Base-by-base conservation (phyloP, 352 stramenopile species). In the Globisporangium paddicum region DNA sequence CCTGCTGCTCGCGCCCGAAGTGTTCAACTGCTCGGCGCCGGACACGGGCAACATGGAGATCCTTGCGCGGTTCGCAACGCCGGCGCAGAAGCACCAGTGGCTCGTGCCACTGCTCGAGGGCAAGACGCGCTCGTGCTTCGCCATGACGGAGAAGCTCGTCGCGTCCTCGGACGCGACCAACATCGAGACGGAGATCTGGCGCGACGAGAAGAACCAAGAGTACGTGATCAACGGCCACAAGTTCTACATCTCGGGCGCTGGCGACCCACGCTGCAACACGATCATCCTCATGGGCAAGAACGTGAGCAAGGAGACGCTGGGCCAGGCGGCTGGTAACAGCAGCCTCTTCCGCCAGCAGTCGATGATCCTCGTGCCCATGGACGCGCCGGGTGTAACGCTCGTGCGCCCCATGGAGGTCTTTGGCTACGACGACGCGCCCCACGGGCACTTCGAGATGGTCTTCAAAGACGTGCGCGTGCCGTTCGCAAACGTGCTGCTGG, bases 21-120 rank as follows among this genome's bases (percentile, higher is more conserved):
- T 97, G 5, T 99, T 98, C 72, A 99, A 99, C 79, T 99, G 95
- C 76, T 91, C 82, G 46, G 96, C 96, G 8, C 96, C 96, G 0
- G 96, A 99, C 71, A 99, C 96, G 8, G 97, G 96, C 38, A 99
- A 99, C 79, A 99, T 99, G 97, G 96, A 99, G 73, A 96, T 99
- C 32, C 73, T 99, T n/a, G 75, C 95, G 28, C 81, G 79, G 48
- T 98, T 98, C 63, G 96, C 87, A 45, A 98, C 89, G 0, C 65
- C 86, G 1, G 81, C 89, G 53, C 93, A 98, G 69, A 96, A 97
- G 60, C 77, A 98, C 58, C 54, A 80, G 62, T 99, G 93, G 87
- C 79, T 99, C 23, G 63, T 88, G 52, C 95, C 95, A 9, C 71
- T 99, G 28, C 77, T 99, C 11, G 80, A 97, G 38, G 96, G 96